Base-by-base conservation (phyloP, 108 stramenopile genomes). In the Asterionellopsis glacialis region DNA sequence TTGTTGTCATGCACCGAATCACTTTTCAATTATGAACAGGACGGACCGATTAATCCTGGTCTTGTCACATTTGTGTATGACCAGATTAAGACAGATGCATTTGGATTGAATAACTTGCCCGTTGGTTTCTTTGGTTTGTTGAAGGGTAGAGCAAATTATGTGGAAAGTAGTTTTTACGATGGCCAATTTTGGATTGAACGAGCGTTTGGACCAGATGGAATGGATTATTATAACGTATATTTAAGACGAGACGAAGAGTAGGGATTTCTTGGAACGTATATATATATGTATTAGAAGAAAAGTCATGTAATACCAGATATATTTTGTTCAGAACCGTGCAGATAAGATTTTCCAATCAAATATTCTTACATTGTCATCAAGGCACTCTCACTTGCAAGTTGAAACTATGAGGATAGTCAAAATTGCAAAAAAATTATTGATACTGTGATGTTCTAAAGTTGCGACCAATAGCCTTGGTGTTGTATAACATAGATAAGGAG, bases 91-190 rank as follows among this genome's bases (percentile, higher is more conserved):
- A 80, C 77, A 15, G 80, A 84, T 51, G 73, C 79, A 0, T 81
- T 87, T 63, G 89, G 89, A 11, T 64, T 90, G 15, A 59, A 76
- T 28, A 72, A 85, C 52, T 25, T 90, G 41, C 76, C 76, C 0
- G 71, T 84, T 43, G 85, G 85, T 7, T 68, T 78, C 50, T 85
- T 89, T 72, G 84, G 84, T 18, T 55, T 90, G 63, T 65, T 90
- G 3, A 67, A 87, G 64, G 89, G 89, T 49, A 44, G 85, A 40
- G 60, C 65, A 0, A 79, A 55, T 26, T 78, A 69, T 38, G 69
- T 90, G 49, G 71, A 83, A 45, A 80, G 82, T 1, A 69, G 69
- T 27, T 90, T 73, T 65, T 87, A 79, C 59, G 89, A 90, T 70
- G 77, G 72, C 13, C 59, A 65, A 43, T 55, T 84, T 39, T 90